phyloP scores from a whole-genome alignment of 371 early-diverging fungal species.

The Mucor irregularis region DNA sequence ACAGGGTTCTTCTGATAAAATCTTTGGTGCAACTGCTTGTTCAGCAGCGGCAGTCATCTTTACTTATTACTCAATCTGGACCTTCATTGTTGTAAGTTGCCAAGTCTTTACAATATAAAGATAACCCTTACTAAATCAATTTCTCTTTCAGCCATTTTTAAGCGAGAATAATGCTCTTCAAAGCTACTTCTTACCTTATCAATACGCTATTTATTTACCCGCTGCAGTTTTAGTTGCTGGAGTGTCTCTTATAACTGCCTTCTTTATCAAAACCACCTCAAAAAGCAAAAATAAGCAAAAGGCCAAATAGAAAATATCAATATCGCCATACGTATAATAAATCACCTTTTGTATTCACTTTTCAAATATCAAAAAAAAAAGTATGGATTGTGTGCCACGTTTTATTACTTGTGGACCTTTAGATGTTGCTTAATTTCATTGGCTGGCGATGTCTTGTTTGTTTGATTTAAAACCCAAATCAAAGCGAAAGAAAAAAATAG shows the following conservation, averaged over 20 bases:
- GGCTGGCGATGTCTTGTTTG: neutral
- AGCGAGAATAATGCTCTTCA: slow-evolving; percentile 71
- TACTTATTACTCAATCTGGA: slow-evolving; percentile 86
- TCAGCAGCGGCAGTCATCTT: slow-evolving; percentile 72
- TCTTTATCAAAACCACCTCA: slow-evolving; percentile 79
- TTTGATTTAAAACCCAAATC: no score
- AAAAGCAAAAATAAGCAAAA: slow-evolving; percentile 65
- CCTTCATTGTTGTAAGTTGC: slow-evolving; percentile 70
- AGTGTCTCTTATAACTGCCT: slow-evolving; percentile 66
- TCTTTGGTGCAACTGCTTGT: slow-evolving; percentile 77
- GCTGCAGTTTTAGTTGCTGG: slow-evolving; percentile 77
- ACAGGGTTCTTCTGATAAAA: slow-evolving; percentile 64
- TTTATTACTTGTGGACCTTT: no score
- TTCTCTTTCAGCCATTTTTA: slow-evolving; percentile 74
- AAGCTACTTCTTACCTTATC: slow-evolving; percentile 73
- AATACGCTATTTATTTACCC: slow-evolving; percentile 84
- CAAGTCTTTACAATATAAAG: neutral
- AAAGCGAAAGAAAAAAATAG: no score
- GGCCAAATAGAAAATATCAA: slow-evolving; percentile 19
- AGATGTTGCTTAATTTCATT: slow-evolving; percentile 5
- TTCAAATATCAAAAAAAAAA: no score
- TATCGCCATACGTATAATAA: neutral
- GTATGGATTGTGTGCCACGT: no score
- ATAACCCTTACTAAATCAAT: neutral
- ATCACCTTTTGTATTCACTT: no score